Percentiles rank a stretch among this genome's conserved stretches.
These are phyloP conservation scores for Fraxinus dipetala DNA, from an alignment of 305 asterid species.

Conservation along the genomic window DNA sequence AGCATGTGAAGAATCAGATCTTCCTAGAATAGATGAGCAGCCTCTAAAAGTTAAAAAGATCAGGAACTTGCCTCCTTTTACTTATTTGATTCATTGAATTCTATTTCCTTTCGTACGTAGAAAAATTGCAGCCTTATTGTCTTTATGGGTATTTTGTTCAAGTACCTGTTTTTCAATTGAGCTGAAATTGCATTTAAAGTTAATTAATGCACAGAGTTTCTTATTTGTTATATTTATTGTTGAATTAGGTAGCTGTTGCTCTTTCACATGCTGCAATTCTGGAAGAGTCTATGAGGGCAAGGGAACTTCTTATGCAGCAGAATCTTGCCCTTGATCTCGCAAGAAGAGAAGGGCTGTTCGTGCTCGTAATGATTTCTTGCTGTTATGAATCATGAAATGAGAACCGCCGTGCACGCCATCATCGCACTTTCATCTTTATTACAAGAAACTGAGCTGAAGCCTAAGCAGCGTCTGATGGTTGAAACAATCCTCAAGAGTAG, in stretches of 20 bases:
- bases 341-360: conserved; percentile 84
- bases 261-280: conserved; percentile 91
- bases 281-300: conserved; percentile 94
- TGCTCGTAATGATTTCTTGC: conserved; percentile 90
- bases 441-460: conserved; percentile 79
- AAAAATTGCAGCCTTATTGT: neutral
- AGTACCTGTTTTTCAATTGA: too few relatives aligned
- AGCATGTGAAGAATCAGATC: neutral
- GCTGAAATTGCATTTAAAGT: conserved; percentile 19
- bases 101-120: neutral
- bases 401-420: conserved; percentile 96
- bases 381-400: conserved; percentile 96
- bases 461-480: conserved; percentile 95
- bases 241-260: conserved; percentile 83
- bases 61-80: too few relatives aligned
- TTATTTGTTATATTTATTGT: conserved; percentile 11
- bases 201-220: conserved; percentile 8
- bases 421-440: conserved; percentile 83
- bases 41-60: too few relatives aligned
- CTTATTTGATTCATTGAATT: too few relatives aligned
- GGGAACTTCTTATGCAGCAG: conserved; percentile 87
- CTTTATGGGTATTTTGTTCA: too few relatives aligned
- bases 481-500: conserved; percentile 95
- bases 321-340: conserved; percentile 83
- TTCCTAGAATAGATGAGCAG: too few relatives aligned